Percentiles rank a stretch among this genome's conserved stretches.
phyloP scores from a whole-genome alignment of 257 asterid genomes.

The Penstemon newberryi region DNA sequence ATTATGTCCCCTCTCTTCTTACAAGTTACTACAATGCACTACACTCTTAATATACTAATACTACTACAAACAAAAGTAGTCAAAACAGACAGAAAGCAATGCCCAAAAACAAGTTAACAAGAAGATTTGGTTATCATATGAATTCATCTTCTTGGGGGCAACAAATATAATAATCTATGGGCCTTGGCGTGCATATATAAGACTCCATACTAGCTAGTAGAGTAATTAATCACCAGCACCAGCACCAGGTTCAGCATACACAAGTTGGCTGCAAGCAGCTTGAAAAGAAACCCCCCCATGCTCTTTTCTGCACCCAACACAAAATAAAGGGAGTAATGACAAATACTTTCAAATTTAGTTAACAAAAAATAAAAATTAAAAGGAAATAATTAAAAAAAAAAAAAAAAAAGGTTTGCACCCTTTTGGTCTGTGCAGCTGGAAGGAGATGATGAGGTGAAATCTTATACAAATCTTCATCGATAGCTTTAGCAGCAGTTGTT shows the following conservation, averaged over 20 bases:
- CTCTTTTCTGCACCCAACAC: constrained; percentile 47
- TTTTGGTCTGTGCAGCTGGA: constrained; percentile 39
- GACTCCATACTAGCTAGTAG: too few relatives aligned
- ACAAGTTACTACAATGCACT: too few relatives aligned
- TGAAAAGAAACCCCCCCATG: constrained; percentile 53
- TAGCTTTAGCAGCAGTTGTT: constrained; percentile 47
- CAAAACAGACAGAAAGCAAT: too few relatives aligned
- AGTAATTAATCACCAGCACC: too few relatives aligned
- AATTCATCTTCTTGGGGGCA: constrained; percentile 19
- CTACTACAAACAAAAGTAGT: too few relatives aligned
- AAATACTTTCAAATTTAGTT: background rate
- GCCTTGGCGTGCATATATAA: background rate
- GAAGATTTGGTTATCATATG: background rate
- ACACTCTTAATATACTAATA: too few relatives aligned
- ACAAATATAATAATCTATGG: background rate
- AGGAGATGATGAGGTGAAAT: constrained; percentile 69
- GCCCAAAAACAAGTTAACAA: too few relatives aligned
- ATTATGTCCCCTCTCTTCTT: too few relatives aligned
- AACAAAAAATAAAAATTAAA: background rate
- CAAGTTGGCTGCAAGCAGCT: constrained; percentile 55
- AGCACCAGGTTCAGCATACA: constrained; percentile 23
- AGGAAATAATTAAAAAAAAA: background rate
- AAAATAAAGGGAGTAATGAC: background rate
- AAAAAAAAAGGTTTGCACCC: constrained; percentile 32
- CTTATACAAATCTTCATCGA: constrained; percentile 83